Conservation (phyloP, 169 alveolate genomes). For the Neospora caninum region DNA sequence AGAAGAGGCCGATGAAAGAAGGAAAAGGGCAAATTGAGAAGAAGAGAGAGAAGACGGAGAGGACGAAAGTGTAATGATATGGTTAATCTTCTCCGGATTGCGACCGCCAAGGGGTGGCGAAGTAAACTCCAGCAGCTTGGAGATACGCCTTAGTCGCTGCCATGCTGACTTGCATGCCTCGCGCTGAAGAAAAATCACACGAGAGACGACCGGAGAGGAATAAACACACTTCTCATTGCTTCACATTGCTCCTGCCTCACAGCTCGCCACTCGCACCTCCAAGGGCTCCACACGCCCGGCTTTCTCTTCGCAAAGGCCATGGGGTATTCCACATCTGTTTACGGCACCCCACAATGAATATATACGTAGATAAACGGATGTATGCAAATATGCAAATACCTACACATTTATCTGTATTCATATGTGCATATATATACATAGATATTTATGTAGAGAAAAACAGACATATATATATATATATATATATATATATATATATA, state of each 20-base stretch:
- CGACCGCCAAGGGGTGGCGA: background rate
- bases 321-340: too few species aligned
- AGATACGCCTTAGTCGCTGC: background rate
- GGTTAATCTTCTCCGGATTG: too few species aligned
- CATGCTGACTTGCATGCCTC: background rate
- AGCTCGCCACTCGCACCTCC: too few species aligned
- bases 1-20: too few species aligned
- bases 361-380: background rate
- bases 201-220: background rate
- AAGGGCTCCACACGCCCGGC: too few species aligned
- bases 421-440: background rate
- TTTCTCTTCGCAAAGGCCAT: too few species aligned
- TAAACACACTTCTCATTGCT: too few species aligned
- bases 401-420: background rate
- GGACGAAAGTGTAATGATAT: too few species aligned
- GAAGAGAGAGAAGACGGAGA: background rate
- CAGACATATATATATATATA: background rate
- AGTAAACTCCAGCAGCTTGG: background rate
- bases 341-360: background rate
- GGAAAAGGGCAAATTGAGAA: too few species aligned
- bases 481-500: background rate
- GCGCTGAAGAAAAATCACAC: background rate
- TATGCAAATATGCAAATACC: background rate
- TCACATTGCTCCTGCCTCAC: too few species aligned
- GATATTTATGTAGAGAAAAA: background rate